Conservation (phyloP, 2,329 filamentous ascomycete species). For the Dothistroma septosporum region DNA sequence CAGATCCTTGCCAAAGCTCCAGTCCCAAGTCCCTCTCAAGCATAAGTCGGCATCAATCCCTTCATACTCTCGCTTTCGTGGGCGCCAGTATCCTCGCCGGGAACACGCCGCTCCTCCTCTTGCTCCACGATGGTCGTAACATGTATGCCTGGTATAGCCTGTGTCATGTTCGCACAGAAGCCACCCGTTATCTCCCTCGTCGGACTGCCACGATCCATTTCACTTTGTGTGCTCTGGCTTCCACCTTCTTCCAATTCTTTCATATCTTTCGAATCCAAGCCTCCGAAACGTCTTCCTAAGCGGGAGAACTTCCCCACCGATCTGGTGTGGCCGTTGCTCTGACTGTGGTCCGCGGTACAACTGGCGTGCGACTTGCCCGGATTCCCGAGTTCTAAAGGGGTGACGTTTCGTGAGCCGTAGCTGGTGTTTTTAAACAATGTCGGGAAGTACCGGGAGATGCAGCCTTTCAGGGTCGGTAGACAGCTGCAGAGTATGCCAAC, state of each 20-base stretch:
- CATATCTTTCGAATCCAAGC: background rate
- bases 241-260: conserved; percentile 6
- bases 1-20: too few species aligned
- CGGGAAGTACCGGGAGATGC: conserved; percentile 28
- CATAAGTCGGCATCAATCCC: conserved; percentile 7
- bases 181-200: background rate
- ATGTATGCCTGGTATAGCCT: conserved; percentile 10
- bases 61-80: conserved; percentile 16
- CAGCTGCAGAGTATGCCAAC: conserved; percentile 30
- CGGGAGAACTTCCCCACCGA: background rate
- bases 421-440: conserved; percentile 19
- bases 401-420: conserved; percentile 1
- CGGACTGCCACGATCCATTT: conserved; percentile 1
- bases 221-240: conserved; percentile 8
- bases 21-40: background rate
- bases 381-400: background rate
- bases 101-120: conserved; percentile 11
- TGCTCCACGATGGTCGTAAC: conserved; percentile 22
- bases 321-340: conserved; percentile 2
- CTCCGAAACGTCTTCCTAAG: conserved; percentile 6
- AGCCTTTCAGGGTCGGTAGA: conserved; percentile 29
- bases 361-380: conserved; percentile 12
- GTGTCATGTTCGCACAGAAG: background rate
- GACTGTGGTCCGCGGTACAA: conserved; percentile 6
- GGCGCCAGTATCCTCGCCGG: conserved; percentile 6